Evolutionary conservation across 2,329 filamentous ascomycete genomes (phyloP).

Genomic region (Pseudodiploospora longispora): DNA sequence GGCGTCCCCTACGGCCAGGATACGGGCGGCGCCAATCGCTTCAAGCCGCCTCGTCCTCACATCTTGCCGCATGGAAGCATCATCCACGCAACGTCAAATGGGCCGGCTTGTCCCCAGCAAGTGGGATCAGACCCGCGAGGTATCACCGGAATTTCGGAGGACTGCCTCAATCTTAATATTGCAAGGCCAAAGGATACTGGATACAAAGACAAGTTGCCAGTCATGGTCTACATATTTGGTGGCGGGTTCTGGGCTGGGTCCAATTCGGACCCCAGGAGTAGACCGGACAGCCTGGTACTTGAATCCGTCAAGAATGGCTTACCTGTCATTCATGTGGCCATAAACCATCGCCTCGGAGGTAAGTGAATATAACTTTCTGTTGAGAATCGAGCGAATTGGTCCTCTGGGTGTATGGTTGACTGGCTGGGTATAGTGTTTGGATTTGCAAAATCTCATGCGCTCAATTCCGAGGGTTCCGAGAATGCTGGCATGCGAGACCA

Average conservation of each 20-base stretch:
- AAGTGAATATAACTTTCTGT: neutral
- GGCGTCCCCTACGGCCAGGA: constrained; percentile 39
- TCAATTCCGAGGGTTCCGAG: constrained; percentile 12
- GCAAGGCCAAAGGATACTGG: constrained; percentile 19
- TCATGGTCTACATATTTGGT: constrained; percentile 28
- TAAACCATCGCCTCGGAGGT: constrained; percentile 24
- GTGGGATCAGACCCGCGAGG: constrained; percentile 25
- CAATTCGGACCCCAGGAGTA: constrained; percentile 23
- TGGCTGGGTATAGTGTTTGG: constrained; percentile 14
- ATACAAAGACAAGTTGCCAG: constrained; percentile 20
- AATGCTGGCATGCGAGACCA: constrained; percentile 49
- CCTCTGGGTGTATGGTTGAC: neutral
- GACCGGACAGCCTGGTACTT: constrained; percentile 37
- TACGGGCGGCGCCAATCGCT: constrained; percentile 35
- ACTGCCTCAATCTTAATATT: constrained; percentile 28
- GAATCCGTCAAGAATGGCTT: constrained; percentile 35
- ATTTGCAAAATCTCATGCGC: constrained; percentile 17
- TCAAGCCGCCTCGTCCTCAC: constrained; percentile 34
- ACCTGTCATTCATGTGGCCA: constrained; percentile 25
- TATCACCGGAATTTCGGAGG: constrained; percentile 29
- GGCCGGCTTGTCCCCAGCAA: constrained; percentile 36
- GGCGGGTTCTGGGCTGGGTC: constrained; percentile 24
- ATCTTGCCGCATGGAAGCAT: constrained; percentile 21
- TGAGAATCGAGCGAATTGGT: no score
- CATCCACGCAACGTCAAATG: constrained; percentile 31